Evolutionary conservation across 2,329 filamentous ascomycete genomes (phyloP).

Genomic region (Aspergillus ibericus): DNA sequence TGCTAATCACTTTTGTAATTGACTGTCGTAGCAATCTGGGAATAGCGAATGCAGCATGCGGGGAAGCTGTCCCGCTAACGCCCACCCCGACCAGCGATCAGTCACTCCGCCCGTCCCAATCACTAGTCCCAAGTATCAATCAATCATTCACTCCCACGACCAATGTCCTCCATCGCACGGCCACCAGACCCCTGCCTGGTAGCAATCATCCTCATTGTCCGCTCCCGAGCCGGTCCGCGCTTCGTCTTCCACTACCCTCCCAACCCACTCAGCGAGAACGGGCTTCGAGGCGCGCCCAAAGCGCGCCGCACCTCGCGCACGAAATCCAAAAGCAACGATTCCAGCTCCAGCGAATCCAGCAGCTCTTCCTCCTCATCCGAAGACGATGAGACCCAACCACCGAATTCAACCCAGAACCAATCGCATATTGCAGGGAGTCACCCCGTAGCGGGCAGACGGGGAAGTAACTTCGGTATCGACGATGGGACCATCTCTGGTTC

Average conservation of each 20-base stretch:
- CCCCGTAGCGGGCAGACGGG: slow-evolving; percentile 27
- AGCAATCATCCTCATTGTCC: slow-evolving; percentile 72
- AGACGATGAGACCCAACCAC: slow-evolving; percentile 35
- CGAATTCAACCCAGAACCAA: slow-evolving; percentile 13
- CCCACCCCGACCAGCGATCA: slow-evolving; percentile 5
- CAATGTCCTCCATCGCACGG: slow-evolving; percentile 49
- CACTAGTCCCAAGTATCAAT: slow-evolving; percentile 13
- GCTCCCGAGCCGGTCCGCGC: slow-evolving; percentile 74
- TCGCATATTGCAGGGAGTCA: slow-evolving; percentile 23
- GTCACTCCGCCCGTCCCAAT: background rate
- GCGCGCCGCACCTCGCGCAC: slow-evolving; percentile 35
- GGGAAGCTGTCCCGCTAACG: slow-evolving; percentile 15
- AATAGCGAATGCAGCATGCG: slow-evolving; percentile 12
- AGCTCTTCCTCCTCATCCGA: slow-evolving; percentile 41
- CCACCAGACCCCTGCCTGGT: slow-evolving; percentile 60
- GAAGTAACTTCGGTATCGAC: slow-evolving; percentile 37
- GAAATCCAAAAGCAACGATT: slow-evolving; percentile 38
- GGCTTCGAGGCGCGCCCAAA: slow-evolving; percentile 36
- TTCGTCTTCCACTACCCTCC: slow-evolving; percentile 89
- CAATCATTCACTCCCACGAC: slow-evolving; percentile 1
- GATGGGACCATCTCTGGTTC: slow-evolving; percentile 30
- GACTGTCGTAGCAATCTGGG: too few species aligned
- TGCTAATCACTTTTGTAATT: too few species aligned
- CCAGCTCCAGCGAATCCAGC: slow-evolving; percentile 41
- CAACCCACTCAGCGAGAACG: slow-evolving; percentile 45